A percentile compares a stretch with the other conserved stretches of the same genome.
phyloP scores from a whole-genome alignment of 371 early-diverging fungal species.

The Catenaria anguillulae region DNA sequence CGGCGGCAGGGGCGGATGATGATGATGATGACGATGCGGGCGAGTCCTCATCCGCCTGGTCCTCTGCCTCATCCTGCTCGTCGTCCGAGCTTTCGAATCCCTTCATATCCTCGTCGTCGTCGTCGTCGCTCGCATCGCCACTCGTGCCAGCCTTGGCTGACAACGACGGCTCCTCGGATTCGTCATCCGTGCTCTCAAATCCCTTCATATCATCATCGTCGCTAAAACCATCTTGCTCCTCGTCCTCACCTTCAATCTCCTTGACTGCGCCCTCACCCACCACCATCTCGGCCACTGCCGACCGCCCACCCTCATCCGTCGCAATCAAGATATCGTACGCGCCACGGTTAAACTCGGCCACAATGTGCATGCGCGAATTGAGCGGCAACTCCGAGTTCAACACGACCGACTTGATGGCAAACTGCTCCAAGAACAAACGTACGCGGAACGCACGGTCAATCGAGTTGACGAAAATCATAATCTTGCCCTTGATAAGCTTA shows the following conservation, averaged over 20 bases:
- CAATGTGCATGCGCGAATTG: constrained; percentile 70
- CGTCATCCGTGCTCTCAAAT: constrained; percentile 11
- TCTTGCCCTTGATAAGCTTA: constrained; percentile 71
- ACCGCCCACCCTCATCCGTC: constrained; percentile 57
- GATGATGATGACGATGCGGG: background rate
- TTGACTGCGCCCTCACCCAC: constrained; percentile 20
- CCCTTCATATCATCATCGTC: constrained; percentile 15
- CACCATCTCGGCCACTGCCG: constrained; percentile 39
- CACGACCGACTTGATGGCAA: constrained; percentile 74
- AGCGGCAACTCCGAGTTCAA: constrained; percentile 87
- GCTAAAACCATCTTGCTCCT: constrained; percentile 11
- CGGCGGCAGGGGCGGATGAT: background rate
- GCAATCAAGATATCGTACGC: constrained; percentile 91
- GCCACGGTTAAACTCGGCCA: constrained; percentile 94
- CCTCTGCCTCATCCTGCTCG: too few species aligned
- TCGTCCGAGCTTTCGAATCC: too few species aligned
- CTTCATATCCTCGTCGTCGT: background rate
- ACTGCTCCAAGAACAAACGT: constrained; percentile 89
- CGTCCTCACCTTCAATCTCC: constrained; percentile 11
- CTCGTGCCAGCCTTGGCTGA: constrained; percentile 13
- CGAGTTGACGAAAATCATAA: constrained; percentile 82
- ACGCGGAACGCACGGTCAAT: constrained; percentile 82
- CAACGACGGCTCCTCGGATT: constrained; percentile 12
- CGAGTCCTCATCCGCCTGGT: too few species aligned
- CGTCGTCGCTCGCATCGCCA: constrained; percentile 10